Conservation (phyloP, 768 basidiomycete species). For the Lactarius evosmus region DNA sequence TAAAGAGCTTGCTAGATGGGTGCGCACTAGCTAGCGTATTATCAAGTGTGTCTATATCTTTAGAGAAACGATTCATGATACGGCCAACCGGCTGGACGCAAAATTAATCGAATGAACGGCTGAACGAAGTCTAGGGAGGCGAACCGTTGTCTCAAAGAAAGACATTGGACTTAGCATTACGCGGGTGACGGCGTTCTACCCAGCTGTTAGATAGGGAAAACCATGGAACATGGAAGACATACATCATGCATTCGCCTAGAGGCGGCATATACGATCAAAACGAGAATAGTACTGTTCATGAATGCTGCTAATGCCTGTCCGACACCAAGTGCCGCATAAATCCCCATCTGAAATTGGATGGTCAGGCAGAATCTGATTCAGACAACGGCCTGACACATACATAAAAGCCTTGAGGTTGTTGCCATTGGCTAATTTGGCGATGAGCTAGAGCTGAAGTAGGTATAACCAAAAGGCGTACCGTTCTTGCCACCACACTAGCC, state of each 20-base stretch:
- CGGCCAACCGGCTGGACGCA: slow-evolving; percentile 67
- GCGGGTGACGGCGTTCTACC: slow-evolving; percentile 56
- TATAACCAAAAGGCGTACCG: slow-evolving; percentile 36
- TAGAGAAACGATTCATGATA: slow-evolving; percentile 88
- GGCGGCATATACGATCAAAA: slow-evolving; percentile 71
- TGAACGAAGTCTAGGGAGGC: slow-evolving; percentile 22
- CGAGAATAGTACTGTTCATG: slow-evolving; percentile 61
- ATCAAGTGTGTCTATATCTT: slow-evolving; percentile 82
- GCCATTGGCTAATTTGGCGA: slow-evolving; percentile 46
- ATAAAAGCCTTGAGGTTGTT: slow-evolving; percentile 62
- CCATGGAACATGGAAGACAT: slow-evolving; percentile 19
- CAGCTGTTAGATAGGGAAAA: not conserved
- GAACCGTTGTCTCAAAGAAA: slow-evolving; percentile 83
- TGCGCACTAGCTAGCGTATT: slow-evolving; percentile 57
- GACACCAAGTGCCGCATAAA: slow-evolving; percentile 73
- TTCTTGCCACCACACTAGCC: slow-evolving; percentile 88
- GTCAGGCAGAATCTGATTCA: not conserved
- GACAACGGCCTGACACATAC: slow-evolving; percentile 41
- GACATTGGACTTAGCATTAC: slow-evolving; percentile 85
- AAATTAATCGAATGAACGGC: slow-evolving; percentile 23
- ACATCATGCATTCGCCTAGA: slow-evolving; percentile 66
- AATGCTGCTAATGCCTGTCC: slow-evolving; percentile 67
- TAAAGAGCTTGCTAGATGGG: not conserved
- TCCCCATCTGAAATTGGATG: slow-evolving; percentile 57
- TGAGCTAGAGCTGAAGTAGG: slow-evolving; percentile 19